These are phyloP conservation scores for Populus ilicifolia DNA, from an alignment of 345 rosid species.

Conservation along the genomic window DNA sequence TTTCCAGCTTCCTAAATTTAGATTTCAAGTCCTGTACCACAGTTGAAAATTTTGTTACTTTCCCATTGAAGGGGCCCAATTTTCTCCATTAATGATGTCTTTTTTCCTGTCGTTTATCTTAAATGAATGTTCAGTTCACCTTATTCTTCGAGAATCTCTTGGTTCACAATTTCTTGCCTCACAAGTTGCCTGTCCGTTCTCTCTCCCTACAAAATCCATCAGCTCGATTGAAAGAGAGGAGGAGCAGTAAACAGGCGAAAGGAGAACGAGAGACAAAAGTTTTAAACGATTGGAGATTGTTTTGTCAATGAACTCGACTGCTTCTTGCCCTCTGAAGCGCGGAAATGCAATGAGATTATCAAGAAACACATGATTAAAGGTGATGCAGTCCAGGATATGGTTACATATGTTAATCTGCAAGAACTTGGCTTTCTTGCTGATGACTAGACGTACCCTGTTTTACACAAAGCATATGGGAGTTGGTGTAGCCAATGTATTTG, in stretches of 20 bases:
- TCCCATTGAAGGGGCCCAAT: background rate
- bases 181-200: background rate
- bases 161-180: background rate
- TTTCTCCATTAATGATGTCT: background rate
- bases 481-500: background rate
- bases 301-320: background rate
- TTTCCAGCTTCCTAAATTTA: background rate
- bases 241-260: background rate
- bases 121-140: background rate
- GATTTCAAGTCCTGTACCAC: background rate
- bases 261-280: background rate
- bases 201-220: background rate
- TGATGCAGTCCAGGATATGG: slow-evolving; percentile 2
- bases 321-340: background rate
- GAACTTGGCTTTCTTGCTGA: slow-evolving; percentile 5
- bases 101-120: background rate
- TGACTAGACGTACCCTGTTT: slow-evolving; percentile 15
- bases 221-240: background rate
- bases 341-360: slow-evolving; percentile 11
- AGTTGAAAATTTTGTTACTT: background rate
- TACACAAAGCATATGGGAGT: slow-evolving; percentile 17
- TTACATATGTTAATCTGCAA: slow-evolving; percentile 9
- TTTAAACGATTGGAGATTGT: background rate
- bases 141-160: background rate
- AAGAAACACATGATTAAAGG: slow-evolving; percentile 8